Evolutionary conservation across 768 basidiomycete species (phyloP), one percentile per base, ranked within the genome.

Genomic region (Tubosaeta brunneosetosa): DNA sequence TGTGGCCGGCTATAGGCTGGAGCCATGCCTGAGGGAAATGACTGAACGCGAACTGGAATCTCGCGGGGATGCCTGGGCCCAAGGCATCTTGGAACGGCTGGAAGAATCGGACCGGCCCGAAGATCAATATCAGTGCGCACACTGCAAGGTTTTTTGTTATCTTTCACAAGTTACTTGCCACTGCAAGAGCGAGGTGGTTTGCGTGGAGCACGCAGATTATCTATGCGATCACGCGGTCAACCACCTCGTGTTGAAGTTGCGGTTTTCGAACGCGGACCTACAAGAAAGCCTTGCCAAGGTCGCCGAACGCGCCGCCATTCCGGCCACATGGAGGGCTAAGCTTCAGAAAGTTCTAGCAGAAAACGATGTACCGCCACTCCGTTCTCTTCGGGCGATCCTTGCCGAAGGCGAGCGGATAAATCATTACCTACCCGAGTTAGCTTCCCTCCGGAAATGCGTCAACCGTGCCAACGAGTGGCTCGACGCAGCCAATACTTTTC

Each of bases 111-210:
- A 97, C 67, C 82, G 84, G 12, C 77, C 86, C 0, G 97, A 97
- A 66, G 94, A 97, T 49, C 92, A 97, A 66, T 95, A 94, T 69
- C 97, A 97, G 69, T 99, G 97, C 77, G 73, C 77, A 46, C 72
- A 88, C 57, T 98, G 97, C 86, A 94, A 97, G 66, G 81, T 78
- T 5, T 97, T 95, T 71, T 94, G 89, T 71, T 98, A 97, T 68
- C 82, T 99, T 38, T 94, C 97, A 2, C 94, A 97, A 64, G 77
- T 97, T 65, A 85, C 82, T 52, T 94, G 92, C 66, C 73, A 74
- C 31, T 94, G 92, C 76, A 85, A 85, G 40, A 80, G 71, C 48
- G 81, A 84, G 56, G 84, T 95, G 32, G 83, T 85, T 12, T 99
- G 97, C 67, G 80, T 89, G 45, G 88, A 94, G 51, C 95, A 98